Percentiles rank a stretch among this genome's conserved stretches.
phyloP scores from a whole-genome alignment of 116 monocot species.

The Papilionanthe hybrid region DNA sequence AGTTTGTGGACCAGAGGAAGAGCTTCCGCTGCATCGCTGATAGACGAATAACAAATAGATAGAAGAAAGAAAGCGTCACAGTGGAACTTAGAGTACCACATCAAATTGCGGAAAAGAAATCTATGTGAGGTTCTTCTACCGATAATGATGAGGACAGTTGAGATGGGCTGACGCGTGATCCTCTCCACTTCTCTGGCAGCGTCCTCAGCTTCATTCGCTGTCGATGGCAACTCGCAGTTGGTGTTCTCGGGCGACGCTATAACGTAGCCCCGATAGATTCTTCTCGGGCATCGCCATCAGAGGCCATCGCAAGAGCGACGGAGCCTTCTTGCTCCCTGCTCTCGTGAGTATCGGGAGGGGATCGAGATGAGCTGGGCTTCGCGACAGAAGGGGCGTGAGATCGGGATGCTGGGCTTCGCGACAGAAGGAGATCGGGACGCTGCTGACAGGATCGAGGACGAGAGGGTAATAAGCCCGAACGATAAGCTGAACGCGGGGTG shows the following conservation, averaged over 20 bases:
- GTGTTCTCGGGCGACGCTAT: constrained; percentile 33
- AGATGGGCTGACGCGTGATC: constrained; percentile 30
- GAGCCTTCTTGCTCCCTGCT: too few species aligned
- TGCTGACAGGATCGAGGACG: too few species aligned
- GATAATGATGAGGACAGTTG: constrained; percentile 65
- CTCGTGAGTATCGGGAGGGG: too few species aligned
- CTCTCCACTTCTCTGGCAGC: background rate
- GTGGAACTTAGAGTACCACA: background rate
- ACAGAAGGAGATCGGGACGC: too few species aligned
- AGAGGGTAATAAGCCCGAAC: too few species aligned
- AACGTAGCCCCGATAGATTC: background rate
- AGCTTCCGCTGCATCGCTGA: constrained; percentile 92
- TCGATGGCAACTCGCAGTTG: constrained; percentile 5
- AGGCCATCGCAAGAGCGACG: too few species aligned
- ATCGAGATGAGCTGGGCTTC: too few species aligned
- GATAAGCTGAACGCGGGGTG: too few species aligned
- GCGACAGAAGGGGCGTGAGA: too few species aligned
- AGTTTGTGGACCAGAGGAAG: constrained; percentile 64
- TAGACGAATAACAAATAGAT: background rate
- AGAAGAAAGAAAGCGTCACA: background rate
- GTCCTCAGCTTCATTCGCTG: background rate
- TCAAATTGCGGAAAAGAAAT: background rate
- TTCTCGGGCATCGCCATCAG: too few species aligned
- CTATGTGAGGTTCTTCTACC: constrained; percentile 19
- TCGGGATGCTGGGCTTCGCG: too few species aligned